These are phyloP conservation scores for Silene uniflora DNA, from an alignment of 148 eudicot genomes.

Conservation along the genomic window DNA sequence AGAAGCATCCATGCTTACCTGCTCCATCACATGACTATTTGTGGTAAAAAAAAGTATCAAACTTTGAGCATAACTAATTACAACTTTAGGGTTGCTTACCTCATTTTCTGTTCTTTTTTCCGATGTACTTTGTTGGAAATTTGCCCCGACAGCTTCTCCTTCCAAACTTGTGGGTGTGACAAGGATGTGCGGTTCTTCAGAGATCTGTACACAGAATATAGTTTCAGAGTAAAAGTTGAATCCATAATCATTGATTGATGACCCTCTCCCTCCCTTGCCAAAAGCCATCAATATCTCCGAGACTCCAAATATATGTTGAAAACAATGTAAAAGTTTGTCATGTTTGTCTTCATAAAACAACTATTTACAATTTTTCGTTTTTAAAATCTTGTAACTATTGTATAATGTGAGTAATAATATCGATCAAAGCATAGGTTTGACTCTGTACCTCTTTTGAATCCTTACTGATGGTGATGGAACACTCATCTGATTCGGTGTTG, in stretches of 20 bases:
- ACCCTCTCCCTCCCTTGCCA: neutral
- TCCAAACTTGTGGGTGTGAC: neutral
- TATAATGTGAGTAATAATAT: neutral
- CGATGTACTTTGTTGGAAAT: neutral
- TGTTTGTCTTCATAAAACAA: too few species aligned
- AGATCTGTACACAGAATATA: neutral
- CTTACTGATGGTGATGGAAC: neutral
- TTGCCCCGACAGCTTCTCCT: neutral
- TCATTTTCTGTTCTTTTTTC: neutral
- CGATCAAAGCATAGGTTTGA: neutral
- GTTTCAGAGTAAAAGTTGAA: too few species aligned
- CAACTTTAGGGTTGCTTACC: neutral
- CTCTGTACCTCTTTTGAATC: neutral
- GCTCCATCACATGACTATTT: neutral
- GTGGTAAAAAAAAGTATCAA: neutral
- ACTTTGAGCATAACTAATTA: too few species aligned
- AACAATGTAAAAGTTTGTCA: too few species aligned
- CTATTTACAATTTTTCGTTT: neutral
- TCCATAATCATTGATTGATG: neutral
- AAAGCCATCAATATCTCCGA: too few species aligned
- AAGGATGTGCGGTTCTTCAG: neutral
- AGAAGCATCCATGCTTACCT: neutral
- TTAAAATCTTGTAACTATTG: neutral
- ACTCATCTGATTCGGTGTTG: neutral
- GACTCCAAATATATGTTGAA: too few species aligned